Evolutionary conservation across 192 early-diverging fungal genomes (phyloP), one percentile per base, ranked within the genome.

Genomic region (Irineochytrium annulatum): DNA sequence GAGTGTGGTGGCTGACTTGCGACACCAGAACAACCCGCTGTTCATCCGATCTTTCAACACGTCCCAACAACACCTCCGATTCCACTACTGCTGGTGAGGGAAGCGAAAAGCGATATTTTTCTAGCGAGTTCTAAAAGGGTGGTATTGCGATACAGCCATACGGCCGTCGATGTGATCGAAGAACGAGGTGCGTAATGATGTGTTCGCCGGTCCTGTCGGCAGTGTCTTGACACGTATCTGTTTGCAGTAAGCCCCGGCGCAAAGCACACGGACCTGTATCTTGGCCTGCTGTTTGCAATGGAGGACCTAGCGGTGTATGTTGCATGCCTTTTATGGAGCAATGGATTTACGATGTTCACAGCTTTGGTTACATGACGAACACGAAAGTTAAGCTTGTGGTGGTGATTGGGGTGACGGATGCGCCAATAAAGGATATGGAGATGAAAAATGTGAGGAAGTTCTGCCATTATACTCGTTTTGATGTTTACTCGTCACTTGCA

Each of bases 121-220:
- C 16, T 27, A 17, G 43, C 17, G 44, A 22, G 0, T 17, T 17
- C 5, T 20, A 41, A 19, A 27, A 3, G 2, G 11, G 27, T 48
- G n/a, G 0, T 19, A 5, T 22, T 51, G 6, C 17, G 22, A 16
- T 16, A 5, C 35, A 65, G 63, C n/a, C 90, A 94, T 60, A 94
- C 92, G 1, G 88, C 92, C 0, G 85, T 84, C 65, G 94, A 96
- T 72, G 79, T 93, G 3, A 88, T 96, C 63, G 94, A 94, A 55
- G 90, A 92, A 73, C 68, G 87, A 77, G 83, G 88, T 86, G 43
- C 20, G 34, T 13, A 68, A 33, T 29, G 17, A 14, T 27, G 27
- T 52, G 13, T 24, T 24, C 17, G 24, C 16, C 16, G 13, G 13
- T 24, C 24, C 24, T 52, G 14, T 14, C 49, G 13, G 14, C 49